A percentile compares a stretch with the other conserved stretches of the same genome.
phyloP scores from a whole-genome alignment of 192 early-diverging fungal species.

The Allomyces javanicus region DNA sequence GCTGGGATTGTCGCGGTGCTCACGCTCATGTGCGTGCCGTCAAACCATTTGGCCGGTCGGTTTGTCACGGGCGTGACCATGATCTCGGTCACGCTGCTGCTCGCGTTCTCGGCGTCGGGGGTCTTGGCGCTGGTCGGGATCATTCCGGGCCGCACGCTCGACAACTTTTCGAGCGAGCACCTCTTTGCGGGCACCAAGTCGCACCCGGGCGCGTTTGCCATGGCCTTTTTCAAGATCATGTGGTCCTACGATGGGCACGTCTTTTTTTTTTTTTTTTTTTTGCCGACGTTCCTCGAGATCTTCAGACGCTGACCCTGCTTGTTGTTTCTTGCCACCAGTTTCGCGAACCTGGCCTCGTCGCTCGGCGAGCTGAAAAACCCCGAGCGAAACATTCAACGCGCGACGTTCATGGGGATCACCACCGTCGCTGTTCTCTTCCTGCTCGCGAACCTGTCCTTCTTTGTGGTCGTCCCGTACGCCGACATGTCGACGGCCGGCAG shows the following conservation, averaged over 20 bases:
- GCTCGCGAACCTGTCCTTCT: conserved; percentile 63
- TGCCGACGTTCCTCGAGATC: too few relatives aligned
- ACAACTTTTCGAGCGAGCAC: conserved; percentile 23
- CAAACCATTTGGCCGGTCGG: conserved; percentile 37
- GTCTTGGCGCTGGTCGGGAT: conserved; percentile 42
- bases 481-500: conserved; percentile 42
- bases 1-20: conserved; percentile 33
- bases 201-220: conserved; percentile 19
- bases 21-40: conserved; percentile 44
- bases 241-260: conserved; percentile 29
- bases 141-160: conserved; percentile 10
- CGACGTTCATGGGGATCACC: conserved; percentile 53
- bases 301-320: too few relatives aligned
- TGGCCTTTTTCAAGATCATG: conserved; percentile 28
- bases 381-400: conserved; percentile 52
- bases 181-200: conserved; percentile 40
- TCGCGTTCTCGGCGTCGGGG: conserved; percentile 45
- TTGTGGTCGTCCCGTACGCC: conserved; percentile 49
- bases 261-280: too few relatives aligned
- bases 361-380: conserved; percentile 70
- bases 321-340: conserved; percentile 1
- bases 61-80: conserved; percentile 51
- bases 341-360: conserved; percentile 61
- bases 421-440: conserved; percentile 54
- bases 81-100: conserved; percentile 44